phyloP scores from a whole-genome alignment of 306 rosid genomes.

The Luffa aegyptiaca region DNA sequence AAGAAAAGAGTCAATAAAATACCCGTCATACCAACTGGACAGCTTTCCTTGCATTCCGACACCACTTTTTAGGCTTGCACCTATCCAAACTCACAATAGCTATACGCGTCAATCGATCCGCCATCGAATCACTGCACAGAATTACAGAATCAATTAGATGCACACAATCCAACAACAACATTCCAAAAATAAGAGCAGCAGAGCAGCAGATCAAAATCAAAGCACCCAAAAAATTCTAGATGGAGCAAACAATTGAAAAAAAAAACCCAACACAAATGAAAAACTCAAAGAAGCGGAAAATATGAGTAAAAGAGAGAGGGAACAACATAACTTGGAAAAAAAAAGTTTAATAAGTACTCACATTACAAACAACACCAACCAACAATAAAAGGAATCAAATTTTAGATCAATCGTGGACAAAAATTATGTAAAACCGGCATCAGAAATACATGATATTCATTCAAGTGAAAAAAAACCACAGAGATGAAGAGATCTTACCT shows the following conservation, averaged over 20 bases:
- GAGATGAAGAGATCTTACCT: no score
- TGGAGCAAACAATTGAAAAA: neutral
- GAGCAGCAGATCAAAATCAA: neutral
- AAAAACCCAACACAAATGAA: neutral
- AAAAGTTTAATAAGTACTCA: no score
- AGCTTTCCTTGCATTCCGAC: constrained; percentile 95
- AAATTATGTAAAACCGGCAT: no score
- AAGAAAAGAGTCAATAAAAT: neutral
- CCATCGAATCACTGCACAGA: constrained; percentile 30
- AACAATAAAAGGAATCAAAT: no score
- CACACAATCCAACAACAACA: neutral
- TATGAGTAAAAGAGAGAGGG: neutral
- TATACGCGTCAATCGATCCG: constrained; percentile 93
- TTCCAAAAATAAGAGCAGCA: neutral
- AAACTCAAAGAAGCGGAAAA: neutral
- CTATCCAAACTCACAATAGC: constrained; percentile 86
- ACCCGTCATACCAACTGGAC: constrained; percentile 94
- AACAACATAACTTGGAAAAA: no score
- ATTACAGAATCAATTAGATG: neutral
- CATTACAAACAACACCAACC: no score
- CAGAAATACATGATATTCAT: no score
- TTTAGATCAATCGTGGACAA: no score
- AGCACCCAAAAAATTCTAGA: neutral
- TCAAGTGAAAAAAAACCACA: no score
- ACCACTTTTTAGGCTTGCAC: constrained; percentile 95